Evolutionary conservation across 225 moss, liverwort and hornwort genomes (phyloP).

Genomic region (Takakia lepidozioides): DNA sequence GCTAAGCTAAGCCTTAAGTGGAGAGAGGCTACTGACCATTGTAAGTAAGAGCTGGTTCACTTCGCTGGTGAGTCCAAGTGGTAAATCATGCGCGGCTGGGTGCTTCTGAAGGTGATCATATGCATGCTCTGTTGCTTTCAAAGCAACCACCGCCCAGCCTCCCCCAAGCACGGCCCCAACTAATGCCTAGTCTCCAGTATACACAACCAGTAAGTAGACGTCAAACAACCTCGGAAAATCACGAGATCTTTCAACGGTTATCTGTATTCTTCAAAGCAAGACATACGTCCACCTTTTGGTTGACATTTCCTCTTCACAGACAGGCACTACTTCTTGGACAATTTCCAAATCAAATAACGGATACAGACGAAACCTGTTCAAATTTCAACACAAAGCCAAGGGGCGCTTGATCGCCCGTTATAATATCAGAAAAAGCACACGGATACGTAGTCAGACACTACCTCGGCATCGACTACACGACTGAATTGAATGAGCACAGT

Average conservation of each 20-base stretch:
- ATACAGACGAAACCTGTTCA: too few species aligned
- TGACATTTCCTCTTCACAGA: background rate
- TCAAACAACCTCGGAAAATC: too few species aligned
- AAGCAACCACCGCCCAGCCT: slow-evolving; percentile 45
- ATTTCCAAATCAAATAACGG: background rate
- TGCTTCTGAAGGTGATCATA: slow-evolving; percentile 50
- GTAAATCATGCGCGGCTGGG: slow-evolving; percentile 68
- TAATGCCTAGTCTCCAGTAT: slow-evolving; percentile 35
- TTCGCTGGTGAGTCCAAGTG: slow-evolving; percentile 57
- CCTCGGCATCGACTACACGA: too few species aligned
- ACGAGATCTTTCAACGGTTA: background rate
- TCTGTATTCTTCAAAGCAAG: background rate
- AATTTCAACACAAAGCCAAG: too few species aligned
- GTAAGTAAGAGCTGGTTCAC: slow-evolving; percentile 69
- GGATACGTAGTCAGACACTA: too few species aligned
- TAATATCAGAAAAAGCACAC: too few species aligned
- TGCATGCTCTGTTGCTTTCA: slow-evolving; percentile 36
- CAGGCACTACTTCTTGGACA: background rate
- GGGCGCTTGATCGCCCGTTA: too few species aligned
- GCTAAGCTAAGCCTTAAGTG: too few species aligned
- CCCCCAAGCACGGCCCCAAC: slow-evolving; percentile 60
- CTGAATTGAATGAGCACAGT: too few species aligned
- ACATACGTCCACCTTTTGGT: background rate
- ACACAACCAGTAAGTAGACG: slow-evolving; percentile 5
- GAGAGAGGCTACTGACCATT: slow-evolving; percentile 36